A percentile compares a stretch with the other conserved stretches of the same genome.
Evolutionary conservation across 225 moss, liverwort and hornwort species (phyloP).

Genomic region (Bryum argenteum): DNA sequence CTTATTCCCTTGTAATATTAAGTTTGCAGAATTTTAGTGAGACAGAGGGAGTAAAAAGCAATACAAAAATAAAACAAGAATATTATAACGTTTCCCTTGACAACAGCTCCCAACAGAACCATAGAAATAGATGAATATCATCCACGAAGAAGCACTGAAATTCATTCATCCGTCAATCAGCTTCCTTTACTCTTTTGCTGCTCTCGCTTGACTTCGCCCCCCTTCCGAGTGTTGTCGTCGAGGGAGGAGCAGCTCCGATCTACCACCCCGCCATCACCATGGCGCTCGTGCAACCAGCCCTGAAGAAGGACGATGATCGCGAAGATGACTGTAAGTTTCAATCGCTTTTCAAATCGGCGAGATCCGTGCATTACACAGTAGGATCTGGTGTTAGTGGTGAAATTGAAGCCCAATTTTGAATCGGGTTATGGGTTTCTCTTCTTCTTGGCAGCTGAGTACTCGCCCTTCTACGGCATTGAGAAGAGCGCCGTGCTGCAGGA

Average conservation of each 20-base stretch:
- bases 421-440: background rate
- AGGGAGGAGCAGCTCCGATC: conserved; percentile 8
- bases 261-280: conserved; percentile 41
- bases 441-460: conserved; percentile 64
- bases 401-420: background rate
- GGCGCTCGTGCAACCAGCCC: conserved; percentile 75
- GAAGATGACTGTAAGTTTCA: conserved; percentile 70
- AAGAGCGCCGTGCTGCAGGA: conserved; percentile 87
- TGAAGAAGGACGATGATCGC: conserved; percentile 85
- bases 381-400: conserved; percentile 20
- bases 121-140: too few species aligned
- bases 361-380: conserved; percentile 24
- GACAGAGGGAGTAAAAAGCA: too few species aligned
- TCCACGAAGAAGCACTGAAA: too few species aligned
- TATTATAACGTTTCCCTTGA: too few species aligned
- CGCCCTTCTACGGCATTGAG: conserved; percentile 85
- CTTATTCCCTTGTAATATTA: too few species aligned
- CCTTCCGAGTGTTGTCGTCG: too few species aligned
- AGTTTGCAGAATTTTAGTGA: too few species aligned
- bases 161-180: too few species aligned
- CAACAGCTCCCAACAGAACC: too few species aligned
- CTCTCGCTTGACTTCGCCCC: too few species aligned
- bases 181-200: too few species aligned
- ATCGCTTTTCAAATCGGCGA: conserved; percentile 5
- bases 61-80: too few species aligned